phyloP scores from a whole-genome alignment of 116 monocot species.

The Iris pallida region DNA sequence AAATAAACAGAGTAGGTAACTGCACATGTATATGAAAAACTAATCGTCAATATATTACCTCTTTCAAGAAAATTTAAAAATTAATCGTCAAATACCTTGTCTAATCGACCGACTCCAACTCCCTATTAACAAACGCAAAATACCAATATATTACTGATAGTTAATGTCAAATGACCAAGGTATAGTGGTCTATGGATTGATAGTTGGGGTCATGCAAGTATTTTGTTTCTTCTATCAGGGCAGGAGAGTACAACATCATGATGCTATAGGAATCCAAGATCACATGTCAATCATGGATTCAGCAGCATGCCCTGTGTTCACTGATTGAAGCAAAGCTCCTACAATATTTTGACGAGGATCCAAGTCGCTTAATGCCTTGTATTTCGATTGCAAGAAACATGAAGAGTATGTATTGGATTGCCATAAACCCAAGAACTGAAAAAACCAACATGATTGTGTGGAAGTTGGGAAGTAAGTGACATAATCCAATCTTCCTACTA shows the following conservation, averaged over 20 bases:
- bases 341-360: slow-evolving; percentile 14
- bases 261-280: slow-evolving; percentile 10
- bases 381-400: slow-evolving; percentile 22
- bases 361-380: slow-evolving; percentile 11
- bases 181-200: too few species aligned
- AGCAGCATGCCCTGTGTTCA: slow-evolving; percentile 19
- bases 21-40: too few species aligned
- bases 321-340: slow-evolving; percentile 15
- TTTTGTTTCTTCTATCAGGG: background rate
- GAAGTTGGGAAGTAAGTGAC: slow-evolving; percentile 12
- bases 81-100: too few species aligned
- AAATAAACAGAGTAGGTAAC: too few species aligned
- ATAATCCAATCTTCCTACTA: too few species aligned
- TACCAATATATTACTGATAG: too few species aligned
- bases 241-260: slow-evolving; percentile 17
- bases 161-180: too few species aligned
- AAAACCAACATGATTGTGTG: background rate
- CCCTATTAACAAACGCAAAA: too few species aligned
- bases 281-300: slow-evolving; percentile 18
- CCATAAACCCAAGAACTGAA: slow-evolving; percentile 8
- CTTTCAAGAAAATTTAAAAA: too few species aligned
- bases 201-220: background rate
- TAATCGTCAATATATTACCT: too few species aligned
- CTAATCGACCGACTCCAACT: too few species aligned
- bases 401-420: slow-evolving; percentile 8